Evolutionary conservation across 257 asterid genomes (phyloP).

Genomic region (Jaltomata sinuosa): DNA sequence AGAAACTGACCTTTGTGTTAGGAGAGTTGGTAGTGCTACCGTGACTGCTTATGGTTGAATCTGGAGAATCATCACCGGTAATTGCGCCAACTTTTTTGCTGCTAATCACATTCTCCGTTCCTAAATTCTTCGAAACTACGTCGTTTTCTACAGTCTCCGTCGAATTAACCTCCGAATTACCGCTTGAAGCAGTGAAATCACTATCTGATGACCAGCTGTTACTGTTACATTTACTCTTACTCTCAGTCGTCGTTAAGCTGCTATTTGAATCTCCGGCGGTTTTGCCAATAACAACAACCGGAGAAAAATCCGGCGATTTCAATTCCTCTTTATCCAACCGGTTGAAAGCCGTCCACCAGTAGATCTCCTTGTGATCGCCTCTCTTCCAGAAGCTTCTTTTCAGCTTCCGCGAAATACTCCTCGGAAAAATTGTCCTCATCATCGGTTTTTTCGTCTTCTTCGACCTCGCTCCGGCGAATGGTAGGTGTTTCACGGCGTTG

Average conservation of each 20-base stretch:
- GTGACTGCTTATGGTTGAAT: constrained; percentile 19
- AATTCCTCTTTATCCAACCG: constrained; percentile 27
- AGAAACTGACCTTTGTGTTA: constrained; percentile 33
- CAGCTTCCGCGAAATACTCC: constrained; percentile 40
- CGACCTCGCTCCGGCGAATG: constrained; percentile 13
- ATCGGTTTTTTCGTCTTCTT: constrained; percentile 14
- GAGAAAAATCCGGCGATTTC: constrained; percentile 10
- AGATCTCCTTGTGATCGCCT: constrained; percentile 39
- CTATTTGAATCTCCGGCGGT: constrained; percentile 6
- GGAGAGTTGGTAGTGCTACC: constrained; percentile 26
- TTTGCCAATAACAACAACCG: not conserved
- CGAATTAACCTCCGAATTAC: constrained; percentile 23
- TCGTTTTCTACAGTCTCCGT: constrained; percentile 9
- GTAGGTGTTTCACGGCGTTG: constrained; percentile 54
- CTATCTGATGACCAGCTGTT: constrained; percentile 46
- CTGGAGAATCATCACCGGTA: constrained; percentile 33
- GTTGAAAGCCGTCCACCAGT: constrained; percentile 32
- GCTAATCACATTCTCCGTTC: constrained; percentile 1
- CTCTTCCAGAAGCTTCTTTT: constrained; percentile 52
- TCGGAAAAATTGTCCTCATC: constrained; percentile 20
- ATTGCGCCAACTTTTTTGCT: constrained; percentile 18
- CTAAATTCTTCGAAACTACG: not conserved
- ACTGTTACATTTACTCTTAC: constrained; percentile 18
- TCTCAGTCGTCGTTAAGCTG: constrained; percentile 10
- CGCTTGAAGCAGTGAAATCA: constrained; percentile 41